These are phyloP conservation scores for Stemphylium vesicarium DNA, from an alignment of 2,329 filamentous ascomycete species.

Conservation along the genomic window DNA sequence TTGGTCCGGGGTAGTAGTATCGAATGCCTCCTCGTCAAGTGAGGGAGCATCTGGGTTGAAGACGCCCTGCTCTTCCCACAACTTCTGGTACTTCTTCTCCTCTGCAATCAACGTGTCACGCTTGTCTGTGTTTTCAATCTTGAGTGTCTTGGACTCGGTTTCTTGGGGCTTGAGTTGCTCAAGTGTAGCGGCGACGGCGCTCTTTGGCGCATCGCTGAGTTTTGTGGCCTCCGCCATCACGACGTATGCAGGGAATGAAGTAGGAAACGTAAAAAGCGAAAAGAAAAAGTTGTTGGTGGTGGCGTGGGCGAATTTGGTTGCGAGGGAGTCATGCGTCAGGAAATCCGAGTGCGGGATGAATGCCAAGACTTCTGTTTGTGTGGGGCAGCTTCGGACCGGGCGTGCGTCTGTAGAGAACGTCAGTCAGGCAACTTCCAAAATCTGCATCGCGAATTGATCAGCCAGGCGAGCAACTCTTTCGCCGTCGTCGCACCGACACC, in stretches of 20 bases:
- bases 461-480: neutral
- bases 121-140: constrained; percentile 81
- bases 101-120: constrained; percentile 79
- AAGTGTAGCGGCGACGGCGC: constrained; percentile 59
- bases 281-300: constrained; percentile 2
- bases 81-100: constrained; percentile 90
- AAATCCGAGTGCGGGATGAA: constrained; percentile 1
- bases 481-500: constrained; percentile 4
- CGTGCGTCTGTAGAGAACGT: constrained; percentile 21
- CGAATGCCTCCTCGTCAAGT: constrained; percentile 75
- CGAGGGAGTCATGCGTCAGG: constrained; percentile 4
- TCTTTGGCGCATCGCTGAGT: constrained; percentile 37
- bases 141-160: constrained; percentile 66
- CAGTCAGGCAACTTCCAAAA: constrained; percentile 15
- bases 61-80: constrained; percentile 77
- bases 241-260: constrained; percentile 8
- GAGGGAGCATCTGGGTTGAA: constrained; percentile 89
- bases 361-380: constrained; percentile 1
- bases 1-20: constrained; percentile 74
- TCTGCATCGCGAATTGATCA: constrained; percentile 4
- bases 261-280: constrained; percentile 24
- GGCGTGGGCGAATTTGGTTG: constrained; percentile 1
- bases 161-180: constrained; percentile 62
- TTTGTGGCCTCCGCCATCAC: constrained; percentile 43
- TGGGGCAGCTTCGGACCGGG: constrained; percentile 1